A percentile compares a stretch with the other conserved stretches of the same genome.
phyloP scores from a whole-genome alignment of 2,329 filamentous ascomycete genomes.

The Colletotrichum eleusines region DNA sequence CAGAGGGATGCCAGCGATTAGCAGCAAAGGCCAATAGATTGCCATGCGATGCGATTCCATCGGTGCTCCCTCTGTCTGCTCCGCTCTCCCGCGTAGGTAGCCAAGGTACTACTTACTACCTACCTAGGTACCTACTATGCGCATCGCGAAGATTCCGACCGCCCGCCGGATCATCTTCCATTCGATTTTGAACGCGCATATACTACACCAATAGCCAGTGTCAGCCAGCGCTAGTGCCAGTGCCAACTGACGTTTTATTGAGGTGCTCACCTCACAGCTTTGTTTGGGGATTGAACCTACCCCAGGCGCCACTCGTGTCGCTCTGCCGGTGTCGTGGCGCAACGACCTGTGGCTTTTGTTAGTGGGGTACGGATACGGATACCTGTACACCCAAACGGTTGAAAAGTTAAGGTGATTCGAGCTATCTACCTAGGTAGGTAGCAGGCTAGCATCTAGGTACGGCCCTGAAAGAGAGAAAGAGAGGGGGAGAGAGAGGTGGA shows the following conservation, averaged over 20 bases:
- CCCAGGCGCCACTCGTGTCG: conserved; percentile 32
- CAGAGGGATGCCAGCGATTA: not conserved
- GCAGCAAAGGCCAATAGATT: not conserved
- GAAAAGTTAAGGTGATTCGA: conserved; percentile 1
- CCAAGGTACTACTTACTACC: too few relatives aligned
- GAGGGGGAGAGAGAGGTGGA: not conserved
- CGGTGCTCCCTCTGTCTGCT: too few relatives aligned
- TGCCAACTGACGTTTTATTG: not conserved
- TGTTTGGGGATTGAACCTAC: conserved; percentile 18
- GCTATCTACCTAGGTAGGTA: too few relatives aligned
- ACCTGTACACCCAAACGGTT: not conserved
- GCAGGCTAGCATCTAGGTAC: too few relatives aligned
- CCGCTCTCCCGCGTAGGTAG: too few relatives aligned
- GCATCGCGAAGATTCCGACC: not conserved
- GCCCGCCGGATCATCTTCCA: not conserved
- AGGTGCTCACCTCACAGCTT: not conserved
- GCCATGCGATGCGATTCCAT: not conserved
- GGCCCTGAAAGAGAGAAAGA: not conserved
- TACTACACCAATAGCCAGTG: not conserved
- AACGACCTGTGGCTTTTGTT: not conserved
- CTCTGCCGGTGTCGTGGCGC: conserved; percentile 33
- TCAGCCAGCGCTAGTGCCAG: not conserved
- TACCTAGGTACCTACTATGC: too few relatives aligned
- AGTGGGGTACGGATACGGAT: not conserved
- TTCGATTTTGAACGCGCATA: not conserved